Evolutionary conservation across 345 rosid genomes (phyloP), one percentile per base, ranked within the genome.

Genomic region (Pistacia vera): DNA sequence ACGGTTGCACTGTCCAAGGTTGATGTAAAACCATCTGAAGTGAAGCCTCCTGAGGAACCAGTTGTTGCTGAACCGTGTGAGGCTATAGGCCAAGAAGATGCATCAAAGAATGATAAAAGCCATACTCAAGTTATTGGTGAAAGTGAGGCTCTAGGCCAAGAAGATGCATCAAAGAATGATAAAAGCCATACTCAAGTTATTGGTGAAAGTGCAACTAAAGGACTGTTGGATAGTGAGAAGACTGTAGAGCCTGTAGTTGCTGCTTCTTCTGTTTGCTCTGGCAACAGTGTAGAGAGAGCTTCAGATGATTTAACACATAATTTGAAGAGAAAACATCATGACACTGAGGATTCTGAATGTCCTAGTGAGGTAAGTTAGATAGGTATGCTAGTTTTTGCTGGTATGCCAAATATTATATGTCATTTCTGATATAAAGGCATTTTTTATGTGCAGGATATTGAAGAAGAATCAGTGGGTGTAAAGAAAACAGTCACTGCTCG

Each of bases 201-300:
- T 44, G 76, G 76, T 33, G 89, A 83, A 74, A 83, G 77, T 62
- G 79, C 85, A 10, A 51, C 71, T 57, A 83, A 77, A 81, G 85
- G 81, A 87, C 74, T 71, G 10, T 82, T 66, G 17, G 90, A 82
- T 35, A 68, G 84, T 80, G 97, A 89, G 77, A 91, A 85, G 88
- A 84, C 63, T 62, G 46, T 51, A 25, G 90, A 83, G 73, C 85
- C 84, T 67, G 80, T 83, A 2, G 90, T 79, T 77, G 89, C 83
- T 55, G 79, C 92, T 76, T 92, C 97, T 73, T 92, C 97, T 14
- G 92, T 91, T 81, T 87, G 93, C 76, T 91, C 97, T n/a, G 94
- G 87, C 70, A 91, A 87, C 76, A 86, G 90, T 64, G 77, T 80
- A 12, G 94, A 87, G 80, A 87, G 88, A 52, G 82, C 71, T 77